Evolutionary conservation across 768 basidiomycete genomes (phyloP), one percentile per base, ranked within the genome.

Genomic region (Hemileccinum impolitum): DNA sequence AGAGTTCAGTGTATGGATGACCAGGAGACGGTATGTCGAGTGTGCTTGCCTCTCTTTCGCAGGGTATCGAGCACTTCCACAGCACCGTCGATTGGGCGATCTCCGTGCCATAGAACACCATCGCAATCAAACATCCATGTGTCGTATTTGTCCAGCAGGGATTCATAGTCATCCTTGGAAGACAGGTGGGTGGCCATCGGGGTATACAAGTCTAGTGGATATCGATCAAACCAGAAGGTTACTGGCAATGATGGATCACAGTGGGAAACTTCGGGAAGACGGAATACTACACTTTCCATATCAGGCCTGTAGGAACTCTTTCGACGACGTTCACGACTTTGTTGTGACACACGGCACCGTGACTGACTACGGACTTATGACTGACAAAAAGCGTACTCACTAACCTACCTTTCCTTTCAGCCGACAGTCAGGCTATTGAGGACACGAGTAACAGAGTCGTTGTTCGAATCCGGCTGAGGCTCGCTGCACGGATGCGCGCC

Each of bases 111-210:
- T 30, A 97, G 75, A 18, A 97, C 94, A 13, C 94, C 94, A 63
- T 97, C 94, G 64, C 94, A 97, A 69, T 97, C 94, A 55, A 96
- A 90, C 70, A 97, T 78, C 84, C 93, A 95, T 23, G 94, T 95
- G 64, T 97, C 94, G 65, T 87, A 93, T 62, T 79, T 75, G 58
- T 79, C 73, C 55, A 85, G 54, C 25, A 85, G 60, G 14, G 67
- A 56, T 49, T 71, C 66, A 52, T 82, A 82, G 49, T 82, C 75
- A 14, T 70, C 69, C 10, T 61, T 52, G 35, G 73, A 62, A 18
- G 76, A 62, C 9, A 68, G 28, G 11, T 50, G 53, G 23, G 34
- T 42, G 11, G 62, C 53, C 67, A 68, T 68, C 31, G 40, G 47
- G 53, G 44, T 50, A 58, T 56, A 45, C 14, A 18, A 12, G 31